Conservation (phyloP, 768 basidiomycete genomes). For the Saitozyma podzolica region DNA sequence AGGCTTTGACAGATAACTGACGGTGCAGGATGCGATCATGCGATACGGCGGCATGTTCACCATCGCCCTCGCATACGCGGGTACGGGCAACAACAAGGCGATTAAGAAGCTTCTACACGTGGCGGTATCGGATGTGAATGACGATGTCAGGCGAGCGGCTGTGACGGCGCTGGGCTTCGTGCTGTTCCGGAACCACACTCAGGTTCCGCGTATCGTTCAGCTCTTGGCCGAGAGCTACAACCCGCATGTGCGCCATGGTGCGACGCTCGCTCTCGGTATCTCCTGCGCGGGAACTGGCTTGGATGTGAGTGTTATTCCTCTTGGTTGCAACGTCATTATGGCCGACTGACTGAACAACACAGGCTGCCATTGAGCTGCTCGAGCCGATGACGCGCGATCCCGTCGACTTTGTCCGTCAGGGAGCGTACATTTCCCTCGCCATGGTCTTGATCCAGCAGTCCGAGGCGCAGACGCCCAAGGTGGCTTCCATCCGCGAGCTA, state of each 20-base stretch:
- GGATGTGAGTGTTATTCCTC: conserved; percentile 60
- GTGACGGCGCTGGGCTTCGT: conserved; percentile 95
- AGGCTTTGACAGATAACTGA: conserved; percentile 13
- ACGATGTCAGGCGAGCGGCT: conserved; percentile 94
- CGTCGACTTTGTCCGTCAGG: conserved; percentile 97
- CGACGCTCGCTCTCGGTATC: conserved; percentile 92
- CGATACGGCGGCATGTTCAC: conserved; percentile 98
- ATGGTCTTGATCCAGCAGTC: conserved; percentile 98
- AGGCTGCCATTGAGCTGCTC: conserved; percentile 94
- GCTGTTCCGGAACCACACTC: conserved; percentile 92
- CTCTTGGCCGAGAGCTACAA: conserved; percentile 97
- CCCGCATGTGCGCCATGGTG: conserved; percentile 95
- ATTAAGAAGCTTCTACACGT: conserved; percentile 89
- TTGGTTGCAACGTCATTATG: conserved; percentile 1
- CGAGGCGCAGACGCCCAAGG: conserved; percentile 80
- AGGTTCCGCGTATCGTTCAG: conserved; percentile 96
- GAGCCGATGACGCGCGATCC: conserved; percentile 98
- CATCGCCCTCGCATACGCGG: conserved; percentile 91
- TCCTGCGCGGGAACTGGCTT: conserved; percentile 96
- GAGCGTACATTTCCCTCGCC: conserved; percentile 89
- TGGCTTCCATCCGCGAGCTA: conserved; percentile 74
- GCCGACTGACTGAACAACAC: conserved; percentile 14
- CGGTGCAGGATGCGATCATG: conserved; percentile 81
- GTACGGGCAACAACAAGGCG: conserved; percentile 90
- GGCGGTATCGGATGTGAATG: conserved; percentile 96